phyloP scores from a whole-genome alignment of 73 alveolate genomes.

The Tetrahymena malaccensis region DNA sequence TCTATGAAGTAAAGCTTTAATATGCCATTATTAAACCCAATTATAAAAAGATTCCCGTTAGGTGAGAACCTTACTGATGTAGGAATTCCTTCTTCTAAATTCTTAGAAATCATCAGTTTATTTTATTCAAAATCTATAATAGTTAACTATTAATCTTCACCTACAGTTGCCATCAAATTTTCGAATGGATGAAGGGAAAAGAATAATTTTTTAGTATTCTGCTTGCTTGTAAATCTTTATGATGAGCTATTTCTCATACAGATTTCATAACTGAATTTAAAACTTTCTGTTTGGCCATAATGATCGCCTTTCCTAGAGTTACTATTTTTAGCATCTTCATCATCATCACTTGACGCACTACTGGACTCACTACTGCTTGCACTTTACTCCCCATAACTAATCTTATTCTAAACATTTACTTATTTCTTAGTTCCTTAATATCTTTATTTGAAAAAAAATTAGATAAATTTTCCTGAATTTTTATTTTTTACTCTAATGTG shows the following conservation, averaged over 20 bases:
- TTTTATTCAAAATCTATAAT: constrained; percentile 78
- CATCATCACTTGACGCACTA: constrained; percentile 26
- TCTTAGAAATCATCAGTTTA: constrained; percentile 59
- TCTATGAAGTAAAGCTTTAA: neutral
- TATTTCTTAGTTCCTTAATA: neutral
- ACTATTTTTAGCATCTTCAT: neutral
- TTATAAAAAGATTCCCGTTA: constrained; percentile 84
- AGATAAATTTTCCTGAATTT: neutral
- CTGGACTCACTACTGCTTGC: constrained; percentile 10
- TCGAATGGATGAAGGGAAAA: constrained; percentile 56
- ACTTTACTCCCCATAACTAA: constrained; percentile 2
- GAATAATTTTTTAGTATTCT: constrained; percentile 49
- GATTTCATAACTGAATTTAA: constrained; percentile 23
- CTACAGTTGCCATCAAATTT: constrained; percentile 71
- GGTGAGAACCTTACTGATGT: constrained; percentile 81
- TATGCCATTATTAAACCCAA: constrained; percentile 67
- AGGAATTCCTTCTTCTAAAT: constrained; percentile 71
- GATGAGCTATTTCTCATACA: constrained; percentile 26
- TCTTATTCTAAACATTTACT: neutral
- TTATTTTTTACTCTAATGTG: neutral
- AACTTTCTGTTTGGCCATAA: constrained; percentile 28
- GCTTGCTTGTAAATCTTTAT: constrained; percentile 8
- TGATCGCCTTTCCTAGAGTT: constrained; percentile 1
- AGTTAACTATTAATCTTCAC: constrained; percentile 85
- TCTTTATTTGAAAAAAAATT: neutral